phyloP scores from a whole-genome alignment of 2,329 filamentous ascomycete genomes.

The Raffaelea albimanens region DNA sequence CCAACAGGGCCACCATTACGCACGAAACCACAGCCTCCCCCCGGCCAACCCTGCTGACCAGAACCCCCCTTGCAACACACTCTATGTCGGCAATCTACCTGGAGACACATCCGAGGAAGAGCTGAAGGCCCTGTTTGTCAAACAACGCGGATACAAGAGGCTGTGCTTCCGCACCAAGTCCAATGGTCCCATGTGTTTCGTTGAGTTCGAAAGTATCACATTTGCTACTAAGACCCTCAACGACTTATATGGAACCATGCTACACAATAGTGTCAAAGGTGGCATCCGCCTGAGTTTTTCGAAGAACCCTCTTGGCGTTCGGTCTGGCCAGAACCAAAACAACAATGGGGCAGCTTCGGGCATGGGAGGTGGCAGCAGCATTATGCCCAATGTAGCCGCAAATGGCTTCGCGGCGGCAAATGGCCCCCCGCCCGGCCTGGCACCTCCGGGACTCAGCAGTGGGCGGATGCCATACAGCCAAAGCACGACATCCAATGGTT shows the following conservation, averaged over 20 bases:
- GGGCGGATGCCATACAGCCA: conserved; percentile 13
- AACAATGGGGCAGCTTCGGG: conserved; percentile 35
- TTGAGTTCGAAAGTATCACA: conserved; percentile 91
- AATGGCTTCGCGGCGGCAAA: conserved; percentile 58
- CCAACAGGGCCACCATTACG: conserved; percentile 45
- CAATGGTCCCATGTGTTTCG: conserved; percentile 97
- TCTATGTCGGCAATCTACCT: conserved; percentile 95
- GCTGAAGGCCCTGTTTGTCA: conserved; percentile 85
- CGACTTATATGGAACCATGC: conserved; percentile 75
- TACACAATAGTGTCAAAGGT: conserved; percentile 89
- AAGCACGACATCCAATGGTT: background rate
- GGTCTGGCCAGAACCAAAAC: conserved; percentile 58
- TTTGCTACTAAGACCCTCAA: conserved; percentile 86
- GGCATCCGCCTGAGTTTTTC: conserved; percentile 95
- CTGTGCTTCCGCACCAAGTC: conserved; percentile 91
- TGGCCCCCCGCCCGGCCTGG: conserved; percentile 76
- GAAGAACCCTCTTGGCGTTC: conserved; percentile 90
- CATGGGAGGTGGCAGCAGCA: conserved; percentile 48
- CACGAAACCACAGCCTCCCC: conserved; percentile 62
- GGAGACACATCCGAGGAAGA: conserved; percentile 92
- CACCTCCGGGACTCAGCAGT: conserved; percentile 59
- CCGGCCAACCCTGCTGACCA: conserved; percentile 91
- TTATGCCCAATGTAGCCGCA: conserved; percentile 24
- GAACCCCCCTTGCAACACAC: conserved; percentile 93
- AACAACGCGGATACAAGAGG: conserved; percentile 88